Percentiles rank a stretch among this genome's conserved stretches.
Conservation (phyloP, 805 yeast genomes). For the Soucietia sequanensis region DNA sequence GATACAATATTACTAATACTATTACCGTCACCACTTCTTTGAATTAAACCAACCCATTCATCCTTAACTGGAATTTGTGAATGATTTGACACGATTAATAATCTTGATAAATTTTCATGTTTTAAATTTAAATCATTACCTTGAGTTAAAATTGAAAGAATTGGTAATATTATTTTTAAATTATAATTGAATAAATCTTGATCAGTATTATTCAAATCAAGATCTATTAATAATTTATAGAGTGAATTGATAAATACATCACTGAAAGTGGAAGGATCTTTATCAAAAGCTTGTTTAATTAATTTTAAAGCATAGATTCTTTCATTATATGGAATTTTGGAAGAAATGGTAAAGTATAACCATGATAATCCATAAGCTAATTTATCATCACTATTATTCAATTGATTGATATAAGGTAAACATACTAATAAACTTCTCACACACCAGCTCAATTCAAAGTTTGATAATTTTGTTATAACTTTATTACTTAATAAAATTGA, state of each 20-base stretch:
- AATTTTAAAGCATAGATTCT: conserved; percentile 33
- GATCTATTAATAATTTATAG: conserved; percentile 19
- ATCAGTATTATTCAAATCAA: conserved; percentile 10
- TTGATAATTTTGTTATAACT: conserved; percentile 48
- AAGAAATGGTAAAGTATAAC: conserved; percentile 47
- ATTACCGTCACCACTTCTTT: conserved; percentile 50
- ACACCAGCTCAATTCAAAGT: conserved; percentile 54
- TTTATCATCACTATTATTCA: conserved; percentile 12
- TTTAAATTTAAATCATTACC: conserved; percentile 12
- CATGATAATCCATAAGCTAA: conserved; percentile 45
- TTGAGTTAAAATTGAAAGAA: conserved; percentile 26
- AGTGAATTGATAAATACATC: conserved; percentile 44
- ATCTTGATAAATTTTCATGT: conserved; percentile 16
- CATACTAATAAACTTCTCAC: conserved; percentile 42
- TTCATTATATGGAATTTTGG: conserved; percentile 27
- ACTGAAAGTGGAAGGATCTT: conserved; percentile 29
- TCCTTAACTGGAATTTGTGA: conserved; percentile 31
- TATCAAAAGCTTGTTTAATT: conserved; percentile 27
- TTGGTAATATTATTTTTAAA: conserved; percentile 19
- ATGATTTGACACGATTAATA: conserved; percentile 31
- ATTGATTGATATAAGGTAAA: conserved; percentile 13
- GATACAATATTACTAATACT: conserved; percentile 44
- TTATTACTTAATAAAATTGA: conserved; percentile 49
- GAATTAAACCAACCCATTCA: conserved; percentile 79
- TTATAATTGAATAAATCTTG: conserved; percentile 12